Evolutionary conservation across 345 rosid species (phyloP).

Genomic region (Populus alba): DNA sequence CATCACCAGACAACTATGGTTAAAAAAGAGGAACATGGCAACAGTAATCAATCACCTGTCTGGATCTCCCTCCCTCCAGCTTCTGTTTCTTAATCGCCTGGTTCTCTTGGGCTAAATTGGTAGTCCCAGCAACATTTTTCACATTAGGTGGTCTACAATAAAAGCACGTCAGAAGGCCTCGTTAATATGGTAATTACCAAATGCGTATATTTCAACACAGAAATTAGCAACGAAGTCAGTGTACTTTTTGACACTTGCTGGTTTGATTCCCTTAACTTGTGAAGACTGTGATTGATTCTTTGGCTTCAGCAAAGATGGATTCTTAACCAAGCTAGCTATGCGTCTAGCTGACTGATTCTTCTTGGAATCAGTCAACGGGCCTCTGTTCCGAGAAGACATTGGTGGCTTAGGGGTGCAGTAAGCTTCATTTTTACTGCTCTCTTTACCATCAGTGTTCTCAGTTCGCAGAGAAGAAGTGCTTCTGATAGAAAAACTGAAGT

Average conservation of each 20-base stretch:
- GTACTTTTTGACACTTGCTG: constrained; percentile 44
- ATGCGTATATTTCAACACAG: neutral
- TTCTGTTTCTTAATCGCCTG: constrained; percentile 96
- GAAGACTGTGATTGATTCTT: constrained; percentile 52
- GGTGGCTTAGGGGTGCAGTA: constrained; percentile 49
- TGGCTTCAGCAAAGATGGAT: constrained; percentile 56
- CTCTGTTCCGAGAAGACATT: constrained; percentile 22
- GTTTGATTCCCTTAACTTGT: constrained; percentile 39
- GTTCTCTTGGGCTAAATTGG: constrained; percentile 69
- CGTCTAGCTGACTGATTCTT: constrained; percentile 61
- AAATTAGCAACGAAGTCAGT: neutral
- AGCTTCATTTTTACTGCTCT: constrained; percentile 37
- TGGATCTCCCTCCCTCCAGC: constrained; percentile 84
- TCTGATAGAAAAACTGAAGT: constrained; percentile 8
- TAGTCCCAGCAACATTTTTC: constrained; percentile 38
- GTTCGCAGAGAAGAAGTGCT: constrained; percentile 18
- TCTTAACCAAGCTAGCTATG: constrained; percentile 50
- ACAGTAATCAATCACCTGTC: constrained; percentile 53
- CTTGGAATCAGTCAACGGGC: constrained; percentile 42
- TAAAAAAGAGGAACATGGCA: neutral
- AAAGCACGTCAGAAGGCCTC: neutral
- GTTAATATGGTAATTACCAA: neutral
- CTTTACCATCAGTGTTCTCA: constrained; percentile 32
- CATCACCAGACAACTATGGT: neutral
- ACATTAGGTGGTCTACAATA: constrained; percentile 39